Percentiles rank a stretch among this genome's conserved stretches.
These are phyloP conservation scores for Rutstroemia sydowiana DNA, from an alignment of 2,329 filamentous ascomycete genomes.

Conservation along the genomic window DNA sequence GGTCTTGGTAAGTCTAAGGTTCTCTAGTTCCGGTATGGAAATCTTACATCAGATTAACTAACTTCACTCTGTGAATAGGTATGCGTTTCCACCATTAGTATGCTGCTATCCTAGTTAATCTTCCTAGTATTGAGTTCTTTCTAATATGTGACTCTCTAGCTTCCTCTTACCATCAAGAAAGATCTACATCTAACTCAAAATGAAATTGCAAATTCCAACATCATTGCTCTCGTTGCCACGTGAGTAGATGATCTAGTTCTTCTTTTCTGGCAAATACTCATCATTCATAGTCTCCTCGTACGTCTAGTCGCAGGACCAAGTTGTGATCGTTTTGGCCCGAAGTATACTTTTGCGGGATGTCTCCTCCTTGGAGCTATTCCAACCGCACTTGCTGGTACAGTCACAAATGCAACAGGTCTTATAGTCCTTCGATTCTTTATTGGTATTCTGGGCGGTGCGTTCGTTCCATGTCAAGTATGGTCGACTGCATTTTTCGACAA, in stretches of 20 bases:
- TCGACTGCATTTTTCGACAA: slow-evolving; percentile 90
- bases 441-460: slow-evolving; percentile 69
- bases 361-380: slow-evolving; percentile 75
- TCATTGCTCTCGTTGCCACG: slow-evolving; percentile 69
- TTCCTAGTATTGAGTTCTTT: slow-evolving; percentile 32
- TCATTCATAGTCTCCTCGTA: slow-evolving; percentile 47
- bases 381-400: slow-evolving; percentile 72
- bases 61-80: slow-evolving; percentile 39
- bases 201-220: slow-evolving; percentile 84
- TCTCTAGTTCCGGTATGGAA: slow-evolving; percentile 28
- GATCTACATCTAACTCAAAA: slow-evolving; percentile 65
- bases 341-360: slow-evolving; percentile 68
- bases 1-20: slow-evolving; percentile 70
- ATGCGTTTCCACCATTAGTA: slow-evolving; percentile 68
- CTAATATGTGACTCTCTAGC: slow-evolving; percentile 9
- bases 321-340: slow-evolving; percentile 80
- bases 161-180: slow-evolving; percentile 62
- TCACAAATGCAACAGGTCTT: slow-evolving; percentile 60
- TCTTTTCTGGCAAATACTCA: background rate
- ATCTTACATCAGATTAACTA: slow-evolving; percentile 49
- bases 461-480: slow-evolving; percentile 88
- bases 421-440: slow-evolving; percentile 72
- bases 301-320: slow-evolving; percentile 71
- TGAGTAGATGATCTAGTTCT: slow-evolving; percentile 9
- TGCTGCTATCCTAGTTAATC: background rate